A percentile compares a stretch with the other conserved stretches of the same genome.
phyloP scores from a whole-genome alignment of 306 rosid species.

The apple (Malus domestica) region ASM211411v1 NC_041798.1:31707501-31708000 shows the following conservation, averaged over 20 bases:
- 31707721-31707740: not conserved
- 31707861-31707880: slow-evolving; percentile 82
- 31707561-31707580: slow-evolving; percentile 69
- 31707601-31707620: slow-evolving; percentile 83
- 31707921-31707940: slow-evolving; percentile 58
- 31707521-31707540: slow-evolving; percentile 51
- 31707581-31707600: slow-evolving; percentile 60
- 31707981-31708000: slow-evolving; percentile 30
- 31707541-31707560: slow-evolving; percentile 68
- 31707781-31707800: slow-evolving; percentile 58
- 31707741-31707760: not conserved
- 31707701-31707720: not conserved
- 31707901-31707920: slow-evolving; percentile 52
- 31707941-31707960: not conserved
- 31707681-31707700: not conserved
- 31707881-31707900: slow-evolving; percentile 64
- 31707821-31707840: slow-evolving; percentile 83
- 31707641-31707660: not conserved
- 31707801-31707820: slow-evolving; percentile 57
- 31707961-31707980: slow-evolving; percentile 2
- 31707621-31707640: not conserved
- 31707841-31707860: slow-evolving; percentile 71
- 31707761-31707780: not conserved
- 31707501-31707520: slow-evolving; percentile 43
- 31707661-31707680: not conserved